Evolutionary conservation across 2,329 filamentous ascomycete genomes (phyloP).

Genomic region (Fusarium sp.): DNA sequence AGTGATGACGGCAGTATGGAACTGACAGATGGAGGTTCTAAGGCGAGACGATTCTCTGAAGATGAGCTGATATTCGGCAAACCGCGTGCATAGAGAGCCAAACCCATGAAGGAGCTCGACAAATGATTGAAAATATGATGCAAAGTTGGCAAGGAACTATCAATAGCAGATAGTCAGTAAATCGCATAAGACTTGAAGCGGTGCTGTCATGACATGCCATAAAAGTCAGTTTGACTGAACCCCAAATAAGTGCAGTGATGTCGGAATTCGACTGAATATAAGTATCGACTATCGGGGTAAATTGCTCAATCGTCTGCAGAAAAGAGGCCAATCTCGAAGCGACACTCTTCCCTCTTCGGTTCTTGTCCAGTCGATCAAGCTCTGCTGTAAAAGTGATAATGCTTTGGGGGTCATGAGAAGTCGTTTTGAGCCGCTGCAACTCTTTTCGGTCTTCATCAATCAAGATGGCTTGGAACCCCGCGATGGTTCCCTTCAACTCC

Average conservation of each 20-base stretch:
- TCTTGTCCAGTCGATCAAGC: constrained; percentile 11
- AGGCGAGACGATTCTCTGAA: background rate
- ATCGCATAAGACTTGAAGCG: background rate
- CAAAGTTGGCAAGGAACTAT: constrained; percentile 28
- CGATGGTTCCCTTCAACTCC: constrained; percentile 4
- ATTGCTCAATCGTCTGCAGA: constrained; percentile 30
- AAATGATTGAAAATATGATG: constrained; percentile 36
- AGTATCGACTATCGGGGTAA: constrained; percentile 22
- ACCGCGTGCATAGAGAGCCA: constrained; percentile 1
- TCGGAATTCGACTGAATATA: constrained; percentile 22
- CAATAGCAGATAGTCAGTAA: background rate
- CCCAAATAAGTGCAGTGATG: constrained; percentile 21
- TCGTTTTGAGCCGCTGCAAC: constrained; percentile 9
- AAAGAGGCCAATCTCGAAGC: constrained; percentile 22
- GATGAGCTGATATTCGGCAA: constrained; percentile 22
- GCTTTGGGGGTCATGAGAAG: constrained; percentile 20
- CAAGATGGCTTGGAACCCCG: constrained; percentile 19
- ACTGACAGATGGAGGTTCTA: background rate
- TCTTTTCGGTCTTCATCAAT: constrained; percentile 22
- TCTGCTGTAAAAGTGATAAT: constrained; percentile 31
- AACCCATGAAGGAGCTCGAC: constrained; percentile 26
- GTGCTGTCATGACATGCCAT: background rate
- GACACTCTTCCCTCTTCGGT: constrained; percentile 24
- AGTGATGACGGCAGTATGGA: constrained; percentile 11
- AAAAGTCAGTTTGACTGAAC: constrained; percentile 21